Percentiles rank a stretch among this genome's conserved stretches.
Evolutionary conservation across 1,139 yeast species (phyloP).

Genomic region (Scheffersomyces parashehatae): DNA sequence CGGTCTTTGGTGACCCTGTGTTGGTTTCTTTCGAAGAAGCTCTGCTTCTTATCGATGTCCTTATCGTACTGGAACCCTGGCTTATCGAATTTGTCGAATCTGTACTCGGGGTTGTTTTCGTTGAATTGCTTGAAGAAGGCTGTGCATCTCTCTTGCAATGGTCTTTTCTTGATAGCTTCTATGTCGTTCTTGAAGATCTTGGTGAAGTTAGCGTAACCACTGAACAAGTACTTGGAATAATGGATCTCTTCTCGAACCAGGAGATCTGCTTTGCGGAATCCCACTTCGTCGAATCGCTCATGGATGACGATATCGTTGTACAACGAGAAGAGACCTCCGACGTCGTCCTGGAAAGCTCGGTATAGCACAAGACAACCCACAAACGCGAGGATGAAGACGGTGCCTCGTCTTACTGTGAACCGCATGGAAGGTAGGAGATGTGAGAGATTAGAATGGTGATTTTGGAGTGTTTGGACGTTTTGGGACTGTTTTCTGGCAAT

Average conservation of each 20-base stretch:
- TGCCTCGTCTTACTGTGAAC: too few species aligned
- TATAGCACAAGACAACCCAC: too few species aligned
- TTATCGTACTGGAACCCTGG: conserved; percentile 27
- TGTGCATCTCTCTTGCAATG: conserved; percentile 28
- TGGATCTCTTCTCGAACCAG: conserved; percentile 24
- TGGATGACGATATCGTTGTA: conserved; percentile 2
- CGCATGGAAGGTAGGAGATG: too few species aligned
- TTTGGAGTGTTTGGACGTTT: too few species aligned
- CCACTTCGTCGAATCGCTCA: conserved; percentile 11
- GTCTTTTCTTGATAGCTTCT: conserved; percentile 12
- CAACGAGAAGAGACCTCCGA: not conserved
- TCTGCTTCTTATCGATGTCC: conserved; percentile 23
- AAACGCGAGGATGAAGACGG: too few species aligned
- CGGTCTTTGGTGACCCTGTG: too few species aligned
- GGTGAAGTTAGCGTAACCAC: conserved; percentile 23
- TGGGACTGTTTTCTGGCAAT: too few species aligned
- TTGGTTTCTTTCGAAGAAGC: conserved; percentile 14
- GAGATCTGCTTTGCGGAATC: conserved; percentile 16
- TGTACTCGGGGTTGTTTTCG: conserved; percentile 25
- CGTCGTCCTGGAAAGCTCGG: too few species aligned
- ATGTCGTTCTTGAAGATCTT: conserved; percentile 11
- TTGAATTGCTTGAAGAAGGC: conserved; percentile 28
- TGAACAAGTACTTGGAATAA: conserved; percentile 30
- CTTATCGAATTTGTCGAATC: conserved; percentile 15
- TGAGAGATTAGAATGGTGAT: too few species aligned